Percentiles rank a stretch among this genome's conserved stretches.
Conservation (phyloP, 257 asterid genomes). For the Capsicum baccatum region DNA sequence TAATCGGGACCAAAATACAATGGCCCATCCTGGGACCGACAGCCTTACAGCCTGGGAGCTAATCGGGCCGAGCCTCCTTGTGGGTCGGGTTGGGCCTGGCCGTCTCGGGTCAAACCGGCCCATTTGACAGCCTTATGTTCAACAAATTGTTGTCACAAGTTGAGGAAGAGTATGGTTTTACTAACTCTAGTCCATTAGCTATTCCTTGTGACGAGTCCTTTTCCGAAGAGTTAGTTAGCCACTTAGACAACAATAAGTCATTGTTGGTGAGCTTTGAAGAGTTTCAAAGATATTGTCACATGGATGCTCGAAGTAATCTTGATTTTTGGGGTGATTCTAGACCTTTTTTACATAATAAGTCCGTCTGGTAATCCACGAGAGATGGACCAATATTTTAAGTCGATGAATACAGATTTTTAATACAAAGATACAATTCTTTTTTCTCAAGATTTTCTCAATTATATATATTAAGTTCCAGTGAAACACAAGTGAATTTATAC, state of each 20-base stretch:
- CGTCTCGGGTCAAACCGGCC: too few relatives aligned
- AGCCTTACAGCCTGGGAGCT: too few relatives aligned
- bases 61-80: too few relatives aligned
- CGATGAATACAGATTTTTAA: background rate
- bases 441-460: background rate
- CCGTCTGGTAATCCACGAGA: conserved; percentile 24
- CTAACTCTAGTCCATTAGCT: conserved; percentile 53
- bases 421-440: background rate
- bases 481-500: background rate
- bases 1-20: too few relatives aligned
- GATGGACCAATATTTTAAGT: background rate
- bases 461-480: background rate
- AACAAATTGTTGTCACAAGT: conserved; percentile 52
- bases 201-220: conserved; percentile 62
- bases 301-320: conserved; percentile 36
- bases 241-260: conserved; percentile 32
- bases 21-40: too few relatives aligned
- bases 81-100: too few relatives aligned
- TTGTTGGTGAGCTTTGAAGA: too few relatives aligned
- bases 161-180: conserved; percentile 63
- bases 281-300: conserved; percentile 26
- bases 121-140: conserved; percentile 33
- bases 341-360: conserved; percentile 38
- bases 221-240: conserved; percentile 50
- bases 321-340: conserved; percentile 43